These are phyloP conservation scores for Arthrobotrys megalospora DNA, from an alignment of 2,329 filamentous ascomycete species.

Conservation along the genomic window DNA sequence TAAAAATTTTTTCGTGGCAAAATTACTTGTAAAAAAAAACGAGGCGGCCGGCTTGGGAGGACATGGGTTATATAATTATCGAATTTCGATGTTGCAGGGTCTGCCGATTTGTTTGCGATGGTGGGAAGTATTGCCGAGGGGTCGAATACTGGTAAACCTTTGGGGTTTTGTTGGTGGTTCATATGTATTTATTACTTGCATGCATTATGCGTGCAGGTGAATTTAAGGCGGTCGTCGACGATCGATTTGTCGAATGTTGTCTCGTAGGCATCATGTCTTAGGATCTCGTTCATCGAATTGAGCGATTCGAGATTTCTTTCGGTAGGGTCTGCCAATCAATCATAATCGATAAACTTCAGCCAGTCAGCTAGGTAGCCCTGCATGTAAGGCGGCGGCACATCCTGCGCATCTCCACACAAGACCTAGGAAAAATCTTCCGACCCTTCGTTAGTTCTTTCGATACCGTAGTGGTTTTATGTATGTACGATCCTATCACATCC, in stretches of 20 bases:
- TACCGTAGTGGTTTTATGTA: constrained; percentile 9
- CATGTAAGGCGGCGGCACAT: constrained; percentile 15
- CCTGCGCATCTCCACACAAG: constrained; percentile 4
- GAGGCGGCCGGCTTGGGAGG: constrained; percentile 4
- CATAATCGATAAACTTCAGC: constrained; percentile 13
- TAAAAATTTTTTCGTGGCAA: constrained; percentile 7
- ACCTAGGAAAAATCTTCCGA: constrained; percentile 25
- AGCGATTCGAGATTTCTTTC: background rate
- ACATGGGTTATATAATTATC: constrained; percentile 29
- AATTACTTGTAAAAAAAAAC: constrained; percentile 18
- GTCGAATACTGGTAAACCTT: background rate
- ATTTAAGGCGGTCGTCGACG: constrained; percentile 23
- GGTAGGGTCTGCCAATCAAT: background rate
- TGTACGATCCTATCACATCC: constrained; percentile 15
- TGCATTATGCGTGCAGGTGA: constrained; percentile 7
- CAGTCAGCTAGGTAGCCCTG: constrained; percentile 12
- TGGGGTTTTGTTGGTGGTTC: background rate
- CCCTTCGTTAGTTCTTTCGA: background rate
- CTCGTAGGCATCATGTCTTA: background rate
- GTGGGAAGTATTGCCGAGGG: constrained; percentile 27
- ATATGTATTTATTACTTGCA: constrained; percentile 8
- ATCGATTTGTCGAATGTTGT: background rate
- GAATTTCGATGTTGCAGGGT: constrained; percentile 29
- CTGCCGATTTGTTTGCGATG: background rate
- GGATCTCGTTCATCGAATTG: background rate